phyloP scores from a whole-genome alignment of 2,329 filamentous ascomycete species.

The Trichoderma sp. region DNA sequence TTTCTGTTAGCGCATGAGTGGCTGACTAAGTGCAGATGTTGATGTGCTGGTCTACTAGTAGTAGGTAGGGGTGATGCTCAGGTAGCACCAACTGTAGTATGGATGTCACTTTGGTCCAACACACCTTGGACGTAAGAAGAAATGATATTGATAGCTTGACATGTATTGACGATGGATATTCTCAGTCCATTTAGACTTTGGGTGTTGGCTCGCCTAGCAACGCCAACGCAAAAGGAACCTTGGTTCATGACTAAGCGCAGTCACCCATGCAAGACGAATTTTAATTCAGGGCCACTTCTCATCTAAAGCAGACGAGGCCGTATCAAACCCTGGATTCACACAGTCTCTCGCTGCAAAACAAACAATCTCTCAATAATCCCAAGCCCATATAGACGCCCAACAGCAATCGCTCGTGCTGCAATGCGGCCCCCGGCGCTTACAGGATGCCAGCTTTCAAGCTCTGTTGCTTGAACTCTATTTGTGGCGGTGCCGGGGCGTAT shows the following conservation, averaged over 20 bases:
- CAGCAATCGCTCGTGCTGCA: neutral
- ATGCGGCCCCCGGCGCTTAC: conserved; percentile 10
- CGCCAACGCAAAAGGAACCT: neutral
- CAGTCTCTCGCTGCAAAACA: neutral
- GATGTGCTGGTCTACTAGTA: neutral
- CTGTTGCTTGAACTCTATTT: neutral
- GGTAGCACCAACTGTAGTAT: too few relatives aligned
- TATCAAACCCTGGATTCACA: neutral
- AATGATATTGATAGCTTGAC: too few relatives aligned
- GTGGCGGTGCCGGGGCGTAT: conserved; percentile 4
- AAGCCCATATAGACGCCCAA: too few relatives aligned
- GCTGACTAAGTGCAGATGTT: neutral
- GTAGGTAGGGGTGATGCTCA: neutral
- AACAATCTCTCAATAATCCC: too few relatives aligned
- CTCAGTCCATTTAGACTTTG: neutral
- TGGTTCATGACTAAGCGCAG: conserved; percentile 7
- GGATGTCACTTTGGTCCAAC: neutral
- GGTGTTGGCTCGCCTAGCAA: neutral
- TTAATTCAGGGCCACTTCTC: conserved; percentile 15
- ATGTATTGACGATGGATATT: too few relatives aligned
- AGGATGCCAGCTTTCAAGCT: neutral
- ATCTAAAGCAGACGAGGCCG: neutral
- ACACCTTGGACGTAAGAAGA: too few relatives aligned
- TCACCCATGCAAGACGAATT: neutral
- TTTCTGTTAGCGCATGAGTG: neutral